Evolutionary conservation across 495 filamentous ascomycete species (phyloP), one percentile per base, ranked within the genome.

Genomic region (Talaromyces trachyspermus): DNA sequence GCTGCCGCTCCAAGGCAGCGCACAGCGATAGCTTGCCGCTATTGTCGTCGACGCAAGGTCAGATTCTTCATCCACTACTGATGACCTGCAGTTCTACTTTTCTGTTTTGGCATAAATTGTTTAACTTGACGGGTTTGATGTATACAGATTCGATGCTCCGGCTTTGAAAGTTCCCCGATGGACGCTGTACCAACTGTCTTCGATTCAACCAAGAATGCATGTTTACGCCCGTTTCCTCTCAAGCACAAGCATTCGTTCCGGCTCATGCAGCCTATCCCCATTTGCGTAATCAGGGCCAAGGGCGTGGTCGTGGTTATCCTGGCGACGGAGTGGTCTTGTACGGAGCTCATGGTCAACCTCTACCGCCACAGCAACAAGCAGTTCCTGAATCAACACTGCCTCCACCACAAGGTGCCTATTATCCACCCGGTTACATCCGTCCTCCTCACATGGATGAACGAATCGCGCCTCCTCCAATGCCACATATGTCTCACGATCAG

Each of bases 151-250:
- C 84, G 86, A 26, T 90, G 86, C 67, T 89, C 86, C 3, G 86
- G 86, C 17, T 90, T 89, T 58, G 86, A 89, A 49, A 76, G 72
- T 40, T 86, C 83, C 15, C 75, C 25, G 84, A 89, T 60, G 86
- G 86, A 40, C 77, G 85, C 35, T 90, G 86, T 69, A 80, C 74
- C 57, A 90, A 90, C 59, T 90, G 86, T 57, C 71, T 81, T 44
- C 77, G 86, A 36, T 90, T 90, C 65, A 82, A 84, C 48, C 86
- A 89, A 62, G 84, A 89, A 60, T 90, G 86, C 66, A 80, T 90
- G 66, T 90, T 90, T 68, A 89, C 85, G 3, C 86, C 86, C 0
- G 86, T 90, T 19, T 88, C 84, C 6, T 85, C 85, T 2, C 86
- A 90, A 62, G 78, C 86, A 20, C 86, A 89, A 62, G 86, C 86